Evolutionary conservation across 1,284 basidiomycete genomes (phyloP), one percentile per base, ranked within the genome.

Genomic region (Takashimella koratensis): DNA sequence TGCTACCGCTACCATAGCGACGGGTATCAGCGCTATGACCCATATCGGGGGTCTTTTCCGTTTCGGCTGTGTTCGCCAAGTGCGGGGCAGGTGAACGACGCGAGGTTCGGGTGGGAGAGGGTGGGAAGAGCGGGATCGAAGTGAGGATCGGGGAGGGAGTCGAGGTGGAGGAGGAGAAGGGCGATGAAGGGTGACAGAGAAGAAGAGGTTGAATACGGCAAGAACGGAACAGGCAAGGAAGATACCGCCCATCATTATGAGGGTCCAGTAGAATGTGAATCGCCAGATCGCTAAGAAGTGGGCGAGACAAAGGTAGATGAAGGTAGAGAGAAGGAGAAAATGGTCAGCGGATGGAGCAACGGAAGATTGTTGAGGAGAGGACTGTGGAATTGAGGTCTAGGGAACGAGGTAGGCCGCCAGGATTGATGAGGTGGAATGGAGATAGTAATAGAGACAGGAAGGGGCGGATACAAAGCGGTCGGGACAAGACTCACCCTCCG

Each of bases 201-300:
- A 82, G 23, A 89, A 76, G 23, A 88, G 62, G 1, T 84, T 83
- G 60, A 87, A 84, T 0, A 81, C 80, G 25, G 88, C 88, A 62
- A 86, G 84, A 2, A 76, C 56, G 0, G 87, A 87, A 58, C 84
- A 85, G 43, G 86, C 51, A 43, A 86, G 66, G 69, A 87, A 90
- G 44, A 85, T 76, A 1, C 86, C 86, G 2, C 81, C 80, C 70
- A 89, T 83, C 63, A 91, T 84, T 50, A 88, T 79, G 25, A 92
- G 73, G 1, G 83, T 87, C 90, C 90, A 93, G 70, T 86, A 91
- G 26, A 92, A 78, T 8, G 88, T 92, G 76, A 89, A 92, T 24
- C 79, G 79, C 77, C 90, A 92, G 51, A 91, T 78, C 55, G 88
- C 89, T 90, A 59, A 16, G 27, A 39, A 13, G 40, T 27, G 52